Evolutionary conservation across 1,139 yeast genomes (phyloP).

Genomic region (Geotrichum citri-aurantii): DNA sequence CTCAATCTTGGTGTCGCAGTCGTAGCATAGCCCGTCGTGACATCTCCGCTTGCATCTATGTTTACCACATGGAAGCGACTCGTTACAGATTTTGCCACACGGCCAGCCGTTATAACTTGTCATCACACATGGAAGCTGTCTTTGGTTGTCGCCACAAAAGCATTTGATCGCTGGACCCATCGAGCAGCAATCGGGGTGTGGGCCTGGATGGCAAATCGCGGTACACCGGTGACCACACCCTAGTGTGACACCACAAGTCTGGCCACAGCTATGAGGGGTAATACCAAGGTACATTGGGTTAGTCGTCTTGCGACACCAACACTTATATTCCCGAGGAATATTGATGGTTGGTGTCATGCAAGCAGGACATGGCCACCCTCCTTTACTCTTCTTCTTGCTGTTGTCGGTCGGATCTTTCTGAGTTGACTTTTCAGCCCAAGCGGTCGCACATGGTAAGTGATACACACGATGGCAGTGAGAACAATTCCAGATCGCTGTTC

Average conservation of each 20-base stretch:
- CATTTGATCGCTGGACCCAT: conserved; percentile 66
- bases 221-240: conserved; percentile 73
- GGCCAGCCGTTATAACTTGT: conserved; percentile 72
- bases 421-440: conserved; percentile 66
- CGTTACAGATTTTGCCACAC: conserved; percentile 59
- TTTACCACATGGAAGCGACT: conserved; percentile 60
- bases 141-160: conserved; percentile 62
- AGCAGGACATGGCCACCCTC: conserved; percentile 84
- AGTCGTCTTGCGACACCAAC: conserved; percentile 84
- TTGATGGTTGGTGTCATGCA: conserved; percentile 55
- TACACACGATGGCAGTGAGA: conserved; percentile 67
- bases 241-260: conserved; percentile 57
- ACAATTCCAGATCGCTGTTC: conserved; percentile 71
- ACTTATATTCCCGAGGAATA: conserved; percentile 59
- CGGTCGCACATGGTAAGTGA: conserved; percentile 71
- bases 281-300: conserved; percentile 59
- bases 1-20: conserved; percentile 46
- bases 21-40: conserved; percentile 78
- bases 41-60: conserved; percentile 58
- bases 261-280: conserved; percentile 86
- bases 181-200: conserved; percentile 78
- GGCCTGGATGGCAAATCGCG: conserved; percentile 81
- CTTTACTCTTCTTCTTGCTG: conserved; percentile 28
- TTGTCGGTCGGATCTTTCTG: conserved; percentile 20
- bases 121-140: conserved; percentile 65